Evolutionary conservation across 78 protist species (phyloP), one percentile per base, ranked within the genome.

Genomic region (Emiliania huxleyi): DNA sequence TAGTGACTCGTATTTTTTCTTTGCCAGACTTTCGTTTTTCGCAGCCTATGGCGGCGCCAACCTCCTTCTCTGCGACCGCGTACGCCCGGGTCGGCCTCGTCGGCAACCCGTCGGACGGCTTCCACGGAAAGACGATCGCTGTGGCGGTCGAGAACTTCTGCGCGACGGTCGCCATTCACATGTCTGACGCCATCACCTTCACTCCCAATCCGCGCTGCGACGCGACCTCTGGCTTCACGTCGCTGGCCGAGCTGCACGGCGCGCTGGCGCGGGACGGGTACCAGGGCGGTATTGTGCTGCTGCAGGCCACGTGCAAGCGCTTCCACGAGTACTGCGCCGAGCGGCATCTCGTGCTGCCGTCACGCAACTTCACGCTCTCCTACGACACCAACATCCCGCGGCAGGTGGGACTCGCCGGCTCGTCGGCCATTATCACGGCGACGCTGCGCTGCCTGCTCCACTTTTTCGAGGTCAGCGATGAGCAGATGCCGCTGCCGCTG

Each of bases 91-190:
- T 91, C 37, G 95, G 93, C 0, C 71, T 94, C 29, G 4, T 85
- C 45, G 95, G 95, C n/a, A 94, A 94, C 87, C 95, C 95, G 1
- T 23, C 46, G 33, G 95, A 94, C 83, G 95, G 95, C 69, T 94
- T 62, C 73, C 12, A 11, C 62, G 95, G 95, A 40, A 94, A 94
- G 81, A 94, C 95, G 18, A 48, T 94, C 91, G 21, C 93, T 3
- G 19, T 91, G 21, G 0, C 62, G 35, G 75, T 94, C 43, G 21
- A 0, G 15, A 94, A 94, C 71, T 94, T 43, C 87, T 69, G 69
- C 69, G 93, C 95, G 23, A 55, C 81, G 44, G 95, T 91, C 19
- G 21, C 69, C 40, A 52, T 94, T 44, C 42, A 0, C 71, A 38
- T 26, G 25, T 46, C 75, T 0, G 92, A 62, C n/a, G 0, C 33